These are phyloP conservation scores for Camelina hispida DNA, from an alignment of 345 rosid species.

Conservation along the genomic window DNA sequence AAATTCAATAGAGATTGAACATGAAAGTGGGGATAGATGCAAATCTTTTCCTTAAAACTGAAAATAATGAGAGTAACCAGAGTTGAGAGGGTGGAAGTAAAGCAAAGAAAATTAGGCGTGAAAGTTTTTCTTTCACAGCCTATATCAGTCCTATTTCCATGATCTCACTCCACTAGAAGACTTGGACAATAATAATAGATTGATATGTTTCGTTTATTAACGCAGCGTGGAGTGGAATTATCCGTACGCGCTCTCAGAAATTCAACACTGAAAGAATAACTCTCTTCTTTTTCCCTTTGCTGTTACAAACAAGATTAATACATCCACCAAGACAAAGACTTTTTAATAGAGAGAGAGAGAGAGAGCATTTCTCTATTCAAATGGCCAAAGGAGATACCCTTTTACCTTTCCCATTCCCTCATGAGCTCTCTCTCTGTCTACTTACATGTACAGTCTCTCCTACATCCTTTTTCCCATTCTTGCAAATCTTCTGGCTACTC, in stretches of 20 bases:
- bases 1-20: too few relatives aligned
- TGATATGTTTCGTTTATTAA: conserved; percentile 21
- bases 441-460: conserved; percentile 37
- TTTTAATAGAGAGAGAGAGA: conserved; percentile 1
- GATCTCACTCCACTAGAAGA: background rate
- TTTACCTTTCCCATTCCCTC: conserved; percentile 22
- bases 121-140: too few relatives aligned
- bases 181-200: background rate
- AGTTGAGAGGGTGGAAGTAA: background rate
- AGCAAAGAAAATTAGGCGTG: too few relatives aligned
- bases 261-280: conserved; percentile 31
- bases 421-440: background rate
- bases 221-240: conserved; percentile 15
- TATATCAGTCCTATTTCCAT: too few relatives aligned
- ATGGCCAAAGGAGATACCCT: conserved; percentile 11
- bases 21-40: background rate
- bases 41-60: background rate
- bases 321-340: conserved; percentile 27
- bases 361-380: conserved; percentile 20
- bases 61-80: background rate
- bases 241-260: conserved; percentile 1
- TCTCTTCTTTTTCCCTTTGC: conserved; percentile 12
- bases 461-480: conserved; percentile 77
- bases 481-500: conserved; percentile 90
- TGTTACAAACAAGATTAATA: conserved; percentile 38